Conservation (phyloP, 1,139 yeast genomes). For the Diutina neorugosa region DNA sequence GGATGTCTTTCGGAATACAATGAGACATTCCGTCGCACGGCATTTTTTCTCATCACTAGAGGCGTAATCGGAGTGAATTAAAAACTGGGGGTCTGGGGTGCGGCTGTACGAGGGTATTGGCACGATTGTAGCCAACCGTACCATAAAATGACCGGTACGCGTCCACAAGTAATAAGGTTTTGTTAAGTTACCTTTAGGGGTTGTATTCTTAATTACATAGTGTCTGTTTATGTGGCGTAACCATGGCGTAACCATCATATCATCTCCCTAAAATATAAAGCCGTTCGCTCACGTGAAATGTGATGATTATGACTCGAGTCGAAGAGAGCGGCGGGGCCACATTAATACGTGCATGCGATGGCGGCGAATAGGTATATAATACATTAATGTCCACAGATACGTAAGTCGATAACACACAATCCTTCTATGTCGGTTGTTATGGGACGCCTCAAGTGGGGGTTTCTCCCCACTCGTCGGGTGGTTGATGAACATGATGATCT, state of each 20-base stretch:
- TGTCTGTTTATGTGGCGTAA: too few relatives aligned
- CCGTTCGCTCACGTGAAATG: background rate
- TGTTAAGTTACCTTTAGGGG: too few relatives aligned
- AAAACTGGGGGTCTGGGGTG: background rate
- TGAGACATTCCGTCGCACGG: background rate
- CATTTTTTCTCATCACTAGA: background rate
- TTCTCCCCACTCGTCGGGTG: slow-evolving; percentile 32
- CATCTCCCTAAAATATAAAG: background rate
- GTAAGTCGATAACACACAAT: background rate
- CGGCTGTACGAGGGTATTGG: background rate
- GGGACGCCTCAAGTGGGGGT: slow-evolving; percentile 35
- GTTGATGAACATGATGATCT: slow-evolving; percentile 23
- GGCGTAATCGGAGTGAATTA: background rate
- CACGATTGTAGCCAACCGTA: too few relatives aligned
- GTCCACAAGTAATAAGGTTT: too few relatives aligned
- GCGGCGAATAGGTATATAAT: background rate
- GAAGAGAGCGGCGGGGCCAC: background rate
- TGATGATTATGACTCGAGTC: background rate
- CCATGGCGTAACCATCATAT: background rate
- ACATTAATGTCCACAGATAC: background rate
- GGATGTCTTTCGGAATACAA: background rate
- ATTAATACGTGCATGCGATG: background rate
- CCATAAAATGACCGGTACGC: too few relatives aligned
- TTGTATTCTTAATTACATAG: too few relatives aligned
- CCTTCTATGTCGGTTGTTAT: slow-evolving; percentile 6